These are phyloP conservation scores for Petasospora fabianii DNA, from an alignment of 1,139 yeast genomes.

Conservation along the genomic window DNA sequence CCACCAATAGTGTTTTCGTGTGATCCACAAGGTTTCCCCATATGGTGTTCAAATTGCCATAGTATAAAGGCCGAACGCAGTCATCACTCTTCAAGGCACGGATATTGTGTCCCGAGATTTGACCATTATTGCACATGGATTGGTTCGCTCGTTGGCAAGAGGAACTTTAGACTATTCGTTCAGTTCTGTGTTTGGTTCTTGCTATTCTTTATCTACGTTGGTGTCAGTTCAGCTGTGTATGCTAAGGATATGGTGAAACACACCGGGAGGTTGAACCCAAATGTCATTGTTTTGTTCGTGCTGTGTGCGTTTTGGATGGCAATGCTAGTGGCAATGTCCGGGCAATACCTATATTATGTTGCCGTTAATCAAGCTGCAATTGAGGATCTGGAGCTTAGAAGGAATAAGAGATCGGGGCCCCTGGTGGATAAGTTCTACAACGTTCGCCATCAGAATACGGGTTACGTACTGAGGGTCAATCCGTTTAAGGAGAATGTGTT, in stretches of 20 bases:
- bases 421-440: constrained; percentile 17
- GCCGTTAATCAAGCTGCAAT: constrained; percentile 44
- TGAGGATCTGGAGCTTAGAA: constrained; percentile 30
- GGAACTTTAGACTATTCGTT: constrained; percentile 51
- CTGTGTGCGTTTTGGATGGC: constrained; percentile 40
- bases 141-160: constrained; percentile 54
- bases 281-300: constrained; percentile 42
- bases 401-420: constrained; percentile 12
- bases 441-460: constrained; percentile 9
- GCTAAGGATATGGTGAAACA: constrained; percentile 31
- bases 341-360: constrained; percentile 39
- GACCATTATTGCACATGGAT: constrained; percentile 70
- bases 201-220: constrained; percentile 31
- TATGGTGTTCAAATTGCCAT: constrained; percentile 53
- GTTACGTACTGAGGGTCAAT: constrained; percentile 28
- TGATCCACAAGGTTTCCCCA: constrained; percentile 58
- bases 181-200: constrained; percentile 41
- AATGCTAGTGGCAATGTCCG: constrained; percentile 38
- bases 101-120: constrained; percentile 49
- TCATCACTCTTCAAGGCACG: constrained; percentile 49
- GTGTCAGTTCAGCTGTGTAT: constrained; percentile 30
- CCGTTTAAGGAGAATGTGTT: constrained; percentile 26
- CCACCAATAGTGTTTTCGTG: constrained; percentile 55
- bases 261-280: constrained; percentile 36
- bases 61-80: constrained; percentile 52